Evolutionary conservation across 108 stramenopile genomes (phyloP).

Genomic region (Chaetoceros muelleri): DNA sequence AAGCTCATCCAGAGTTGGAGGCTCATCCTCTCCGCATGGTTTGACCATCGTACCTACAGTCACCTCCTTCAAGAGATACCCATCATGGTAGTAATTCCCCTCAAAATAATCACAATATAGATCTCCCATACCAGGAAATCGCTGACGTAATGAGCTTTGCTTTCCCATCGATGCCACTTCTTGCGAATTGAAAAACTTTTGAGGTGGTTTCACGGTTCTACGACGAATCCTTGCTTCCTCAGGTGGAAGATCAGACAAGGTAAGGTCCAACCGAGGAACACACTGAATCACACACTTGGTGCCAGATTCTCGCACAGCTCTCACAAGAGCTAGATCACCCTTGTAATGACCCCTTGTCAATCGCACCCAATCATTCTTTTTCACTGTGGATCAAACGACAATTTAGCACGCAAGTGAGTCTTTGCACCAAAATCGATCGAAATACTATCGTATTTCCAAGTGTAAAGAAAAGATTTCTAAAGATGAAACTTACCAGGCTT

Average conservation of each 20-base stretch:
- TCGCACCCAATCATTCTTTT: slow-evolving; percentile 93
- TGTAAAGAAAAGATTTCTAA: neutral
- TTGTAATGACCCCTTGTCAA: slow-evolving; percentile 90
- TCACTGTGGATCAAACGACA: slow-evolving; percentile 49
- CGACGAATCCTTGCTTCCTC: slow-evolving; percentile 75
- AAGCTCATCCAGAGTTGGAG: slow-evolving; percentile 91
- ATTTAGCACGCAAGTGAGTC: neutral
- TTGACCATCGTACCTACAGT: slow-evolving; percentile 85
- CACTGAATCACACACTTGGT: slow-evolving; percentile 85
- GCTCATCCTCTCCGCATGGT: slow-evolving; percentile 73
- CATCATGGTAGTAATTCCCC: slow-evolving; percentile 85
- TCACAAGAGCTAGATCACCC: slow-evolving; percentile 92
- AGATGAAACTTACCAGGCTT: slow-evolving; percentile 67
- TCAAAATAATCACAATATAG: slow-evolving; percentile 80
- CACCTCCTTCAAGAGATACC: slow-evolving; percentile 91
- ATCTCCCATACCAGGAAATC: slow-evolving; percentile 65
- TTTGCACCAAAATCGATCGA: neutral
- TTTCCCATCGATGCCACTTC: slow-evolving; percentile 71
- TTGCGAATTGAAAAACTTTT: slow-evolving; percentile 88
- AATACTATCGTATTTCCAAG: neutral
- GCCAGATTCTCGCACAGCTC: slow-evolving; percentile 82
- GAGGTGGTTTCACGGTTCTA: slow-evolving; percentile 74
- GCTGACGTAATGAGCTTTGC: slow-evolving; percentile 32
- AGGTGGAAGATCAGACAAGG: slow-evolving; percentile 49
- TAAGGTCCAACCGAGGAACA: slow-evolving; percentile 89